Conservation (phyloP, 768 basidiomycete genomes). For the Russula abietina region DNA sequence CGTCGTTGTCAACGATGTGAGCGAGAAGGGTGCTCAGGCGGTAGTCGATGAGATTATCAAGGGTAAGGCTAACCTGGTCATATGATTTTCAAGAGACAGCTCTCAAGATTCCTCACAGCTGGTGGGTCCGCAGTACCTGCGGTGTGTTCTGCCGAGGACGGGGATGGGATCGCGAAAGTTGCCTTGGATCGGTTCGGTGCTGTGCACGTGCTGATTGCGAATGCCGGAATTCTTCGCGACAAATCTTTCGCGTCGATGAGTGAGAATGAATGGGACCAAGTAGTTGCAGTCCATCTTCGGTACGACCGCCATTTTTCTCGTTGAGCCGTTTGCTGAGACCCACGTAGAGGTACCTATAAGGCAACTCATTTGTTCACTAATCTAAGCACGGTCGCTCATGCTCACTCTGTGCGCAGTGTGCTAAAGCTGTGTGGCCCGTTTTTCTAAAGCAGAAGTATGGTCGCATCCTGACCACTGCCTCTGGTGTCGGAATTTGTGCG, state of each 20-base stretch:
- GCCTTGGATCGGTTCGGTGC: slow-evolving; percentile 83
- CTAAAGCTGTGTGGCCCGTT: slow-evolving; percentile 91
- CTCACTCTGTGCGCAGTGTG: slow-evolving; percentile 48
- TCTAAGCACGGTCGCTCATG: neutral
- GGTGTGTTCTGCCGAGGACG: slow-evolving; percentile 86
- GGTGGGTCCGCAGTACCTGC: slow-evolving; percentile 85
- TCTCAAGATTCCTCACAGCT: slow-evolving; percentile 38
- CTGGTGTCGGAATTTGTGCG: slow-evolving; percentile 88
- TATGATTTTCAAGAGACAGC: neutral
- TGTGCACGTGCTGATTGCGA: slow-evolving; percentile 84
- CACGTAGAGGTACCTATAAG: slow-evolving; percentile 74
- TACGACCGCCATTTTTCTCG: slow-evolving; percentile 7
- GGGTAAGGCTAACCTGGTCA: slow-evolving; percentile 39
- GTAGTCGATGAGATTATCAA: slow-evolving; percentile 85
- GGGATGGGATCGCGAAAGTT: slow-evolving; percentile 79
- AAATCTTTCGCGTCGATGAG: slow-evolving; percentile 88
- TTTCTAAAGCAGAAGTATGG: slow-evolving; percentile 97
- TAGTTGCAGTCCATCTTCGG: slow-evolving; percentile 82
- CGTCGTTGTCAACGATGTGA: slow-evolving; percentile 94
- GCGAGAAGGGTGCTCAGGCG: slow-evolving; percentile 70
- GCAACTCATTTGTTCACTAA: slow-evolving; percentile 32
- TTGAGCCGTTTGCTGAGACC: slow-evolving; percentile 3
- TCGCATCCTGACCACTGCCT: slow-evolving; percentile 90
- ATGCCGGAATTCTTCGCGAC: slow-evolving; percentile 91
- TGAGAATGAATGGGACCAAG: slow-evolving; percentile 91